Conservation (phyloP, 2,329 filamentous ascomycete genomes). For the Colletotrichum sp. region DNA sequence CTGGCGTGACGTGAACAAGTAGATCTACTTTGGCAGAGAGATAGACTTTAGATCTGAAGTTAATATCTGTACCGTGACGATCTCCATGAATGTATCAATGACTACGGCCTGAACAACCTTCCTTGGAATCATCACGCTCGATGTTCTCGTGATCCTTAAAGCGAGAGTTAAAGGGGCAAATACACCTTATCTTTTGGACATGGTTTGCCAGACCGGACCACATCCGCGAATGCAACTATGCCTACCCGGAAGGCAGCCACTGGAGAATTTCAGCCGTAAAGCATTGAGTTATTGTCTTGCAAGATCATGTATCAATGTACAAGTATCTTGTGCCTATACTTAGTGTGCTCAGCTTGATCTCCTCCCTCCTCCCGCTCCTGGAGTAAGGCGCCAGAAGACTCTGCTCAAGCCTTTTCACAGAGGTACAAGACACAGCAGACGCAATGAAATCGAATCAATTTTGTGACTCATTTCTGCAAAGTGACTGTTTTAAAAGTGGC, state of each 20-base stretch:
- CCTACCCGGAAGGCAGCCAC: accelerated
- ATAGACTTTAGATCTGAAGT: too few species aligned
- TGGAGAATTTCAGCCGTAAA: neutral
- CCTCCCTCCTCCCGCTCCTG: neutral
- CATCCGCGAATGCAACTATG: neutral
- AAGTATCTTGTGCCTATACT: neutral
- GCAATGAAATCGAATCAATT: accelerated
- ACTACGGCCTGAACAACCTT: too few species aligned
- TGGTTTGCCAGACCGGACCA: too few species aligned
- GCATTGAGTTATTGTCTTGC: neutral
- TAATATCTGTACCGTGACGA: too few species aligned
- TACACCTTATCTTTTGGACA: too few species aligned
- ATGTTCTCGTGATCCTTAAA: too few species aligned
- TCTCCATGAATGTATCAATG: too few species aligned
- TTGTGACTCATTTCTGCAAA: neutral
- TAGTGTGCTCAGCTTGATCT: neutral
- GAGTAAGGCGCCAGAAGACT: neutral
- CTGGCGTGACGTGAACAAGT: too few species aligned
- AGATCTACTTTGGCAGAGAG: too few species aligned
- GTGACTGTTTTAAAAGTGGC: neutral
- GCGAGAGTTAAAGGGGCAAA: accelerated
- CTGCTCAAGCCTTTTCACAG: neutral
- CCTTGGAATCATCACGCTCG: too few species aligned
- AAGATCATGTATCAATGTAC: neutral
- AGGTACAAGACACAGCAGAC: neutral